phyloP scores from a whole-genome alignment of 2,329 filamentous ascomycete genomes.

The Phialemonium atrogriseum region DNA sequence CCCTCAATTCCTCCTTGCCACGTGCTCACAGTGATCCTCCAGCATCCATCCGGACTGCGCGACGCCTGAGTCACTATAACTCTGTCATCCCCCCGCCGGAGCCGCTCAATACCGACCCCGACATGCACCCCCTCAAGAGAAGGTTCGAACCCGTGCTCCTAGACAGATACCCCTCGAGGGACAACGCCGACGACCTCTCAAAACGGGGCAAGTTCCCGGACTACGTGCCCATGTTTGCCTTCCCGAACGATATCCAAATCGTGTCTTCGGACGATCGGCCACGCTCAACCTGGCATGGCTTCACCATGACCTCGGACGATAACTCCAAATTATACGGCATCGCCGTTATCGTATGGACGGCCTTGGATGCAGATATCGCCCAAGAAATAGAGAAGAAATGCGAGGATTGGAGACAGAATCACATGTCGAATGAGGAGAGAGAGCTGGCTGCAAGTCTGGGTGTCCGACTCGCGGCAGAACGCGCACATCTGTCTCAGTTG shows the following conservation, averaged over 20 bases:
- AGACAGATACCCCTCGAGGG: conserved; percentile 84
- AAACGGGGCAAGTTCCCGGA: conserved; percentile 84
- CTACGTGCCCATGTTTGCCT: conserved; percentile 98
- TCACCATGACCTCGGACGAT: conserved; percentile 93
- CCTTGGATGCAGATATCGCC: conserved; percentile 71
- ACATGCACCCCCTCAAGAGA: conserved; percentile 92
- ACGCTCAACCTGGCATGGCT: conserved; percentile 96
- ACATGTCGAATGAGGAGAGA: conserved; percentile 85
- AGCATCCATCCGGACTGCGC: conserved; percentile 68
- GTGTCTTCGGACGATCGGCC: conserved; percentile 92
- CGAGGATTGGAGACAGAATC: conserved; percentile 74
- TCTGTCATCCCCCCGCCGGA: conserved; percentile 93
- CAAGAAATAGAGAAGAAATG: conserved; percentile 77
- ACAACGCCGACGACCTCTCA: conserved; percentile 70
- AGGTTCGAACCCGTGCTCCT: conserved; percentile 94
- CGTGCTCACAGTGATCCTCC: conserved; percentile 11
- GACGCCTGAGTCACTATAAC: conserved; percentile 92
- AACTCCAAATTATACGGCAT: conserved; percentile 89
- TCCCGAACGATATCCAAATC: conserved; percentile 95
- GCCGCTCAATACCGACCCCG: conserved; percentile 77
- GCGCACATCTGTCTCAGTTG: conserved; percentile 82
- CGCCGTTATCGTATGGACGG: conserved; percentile 86
- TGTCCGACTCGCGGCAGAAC: conserved; percentile 75
- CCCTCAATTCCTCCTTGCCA: conserved; percentile 5
- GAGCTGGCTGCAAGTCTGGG: conserved; percentile 89